These are phyloP conservation scores for Chaetomium olivaceum DNA, from an alignment of 2,329 filamentous ascomycete genomes.

Conservation along the genomic window DNA sequence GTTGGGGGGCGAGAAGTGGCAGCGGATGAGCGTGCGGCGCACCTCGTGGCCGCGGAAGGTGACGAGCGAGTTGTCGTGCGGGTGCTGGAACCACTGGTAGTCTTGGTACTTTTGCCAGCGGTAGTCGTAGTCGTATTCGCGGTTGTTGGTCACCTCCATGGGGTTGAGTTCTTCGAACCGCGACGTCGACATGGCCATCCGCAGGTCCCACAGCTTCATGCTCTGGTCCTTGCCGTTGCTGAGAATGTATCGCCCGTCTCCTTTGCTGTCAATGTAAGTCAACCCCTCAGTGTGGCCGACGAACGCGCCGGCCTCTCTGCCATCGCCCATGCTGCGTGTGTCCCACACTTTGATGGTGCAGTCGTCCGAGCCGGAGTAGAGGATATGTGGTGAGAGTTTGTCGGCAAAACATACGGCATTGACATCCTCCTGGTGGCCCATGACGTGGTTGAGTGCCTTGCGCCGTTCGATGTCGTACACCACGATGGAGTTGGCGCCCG, in stretches of 20 bases:
- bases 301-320: conserved; percentile 67
- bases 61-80: conserved; percentile 85
- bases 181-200: conserved; percentile 80
- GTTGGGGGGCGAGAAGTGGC: conserved; percentile 86
- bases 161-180: conserved; percentile 59
- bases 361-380: conserved; percentile 96
- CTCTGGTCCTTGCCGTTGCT: conserved; percentile 95
- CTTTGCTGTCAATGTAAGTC: conserved; percentile 70
- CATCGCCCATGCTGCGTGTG: conserved; percentile 84
- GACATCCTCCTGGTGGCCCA: conserved; percentile 82
- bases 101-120: conserved; percentile 67
- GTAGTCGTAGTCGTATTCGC: conserved; percentile 78
- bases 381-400: conserved; percentile 81
- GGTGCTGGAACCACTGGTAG: conserved; percentile 68
- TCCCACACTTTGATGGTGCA: conserved; percentile 96
- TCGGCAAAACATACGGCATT: conserved; percentile 98
- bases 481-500: conserved; percentile 74
- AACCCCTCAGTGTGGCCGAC: conserved; percentile 66
- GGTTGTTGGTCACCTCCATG: conserved; percentile 52
- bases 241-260: conserved; percentile 77
- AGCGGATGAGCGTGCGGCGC: conserved; percentile 85
- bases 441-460: conserved; percentile 70
- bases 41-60: conserved; percentile 92
- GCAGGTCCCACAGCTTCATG: conserved; percentile 95
- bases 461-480: conserved; percentile 90